These are phyloP conservation scores for Xylaria sp. DNA, from an alignment of 2,329 filamentous ascomycete species.

Conservation along the genomic window DNA sequence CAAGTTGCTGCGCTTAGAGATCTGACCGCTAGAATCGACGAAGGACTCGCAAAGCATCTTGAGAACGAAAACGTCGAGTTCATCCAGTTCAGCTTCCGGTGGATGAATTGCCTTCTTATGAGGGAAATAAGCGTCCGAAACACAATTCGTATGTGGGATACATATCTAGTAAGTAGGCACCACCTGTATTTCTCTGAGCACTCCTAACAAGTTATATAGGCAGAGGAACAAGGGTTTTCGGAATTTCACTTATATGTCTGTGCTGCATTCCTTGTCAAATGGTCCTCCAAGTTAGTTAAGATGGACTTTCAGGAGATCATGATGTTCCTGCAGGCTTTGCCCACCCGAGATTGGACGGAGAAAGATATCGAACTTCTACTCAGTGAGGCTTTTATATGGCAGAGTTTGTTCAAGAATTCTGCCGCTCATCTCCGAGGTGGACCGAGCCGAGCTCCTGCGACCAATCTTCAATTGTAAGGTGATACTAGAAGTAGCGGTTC, in stretches of 20 bases:
- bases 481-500: background rate
- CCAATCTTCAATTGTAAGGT: slow-evolving; percentile 54
- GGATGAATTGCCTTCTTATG: slow-evolving; percentile 99
- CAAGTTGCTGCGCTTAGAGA: slow-evolving; percentile 91
- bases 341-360: slow-evolving; percentile 94
- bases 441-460: slow-evolving; percentile 54
- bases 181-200: slow-evolving; percentile 17
- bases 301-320: slow-evolving; percentile 99
- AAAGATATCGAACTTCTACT: slow-evolving; percentile 97
- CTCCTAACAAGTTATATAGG: slow-evolving; percentile 62
- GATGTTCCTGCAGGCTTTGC: slow-evolving; percentile 98
- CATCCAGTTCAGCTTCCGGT: slow-evolving; percentile 98
- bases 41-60: slow-evolving; percentile 84
- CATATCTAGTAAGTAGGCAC: slow-evolving; percentile 80
- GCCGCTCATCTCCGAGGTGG: slow-evolving; percentile 82
- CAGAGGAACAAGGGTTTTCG: slow-evolving; percentile 97
- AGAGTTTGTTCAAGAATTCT: slow-evolving; percentile 94
- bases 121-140: slow-evolving; percentile 96
- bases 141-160: slow-evolving; percentile 99
- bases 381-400: slow-evolving; percentile 98
- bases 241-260: slow-evolving; percentile 99
- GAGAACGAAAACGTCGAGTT: slow-evolving; percentile 95
- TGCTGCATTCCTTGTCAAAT: slow-evolving; percentile 97
- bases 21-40: slow-evolving; percentile 90
- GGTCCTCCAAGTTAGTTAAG: slow-evolving; percentile 92